Evolutionary conservation across 352 stramenopile species (phyloP).

Genomic region (Phytophthora macrochlamydospora): DNA sequence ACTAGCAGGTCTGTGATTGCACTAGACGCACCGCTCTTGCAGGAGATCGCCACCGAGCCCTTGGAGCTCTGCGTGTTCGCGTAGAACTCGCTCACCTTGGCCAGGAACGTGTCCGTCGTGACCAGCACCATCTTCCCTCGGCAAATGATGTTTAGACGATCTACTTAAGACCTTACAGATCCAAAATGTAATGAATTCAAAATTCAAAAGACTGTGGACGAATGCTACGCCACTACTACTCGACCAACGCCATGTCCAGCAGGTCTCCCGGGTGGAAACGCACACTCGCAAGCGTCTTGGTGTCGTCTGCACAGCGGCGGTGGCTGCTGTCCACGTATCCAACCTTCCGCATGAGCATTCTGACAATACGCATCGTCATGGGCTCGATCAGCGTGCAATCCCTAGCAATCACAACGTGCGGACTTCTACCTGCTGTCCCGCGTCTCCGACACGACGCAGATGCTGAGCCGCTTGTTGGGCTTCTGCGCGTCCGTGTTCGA

Average conservation of each 20-base stretch:
- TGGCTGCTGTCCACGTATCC: conserved; percentile 63
- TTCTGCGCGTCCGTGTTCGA: conserved; percentile 61
- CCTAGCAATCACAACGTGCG: neutral
- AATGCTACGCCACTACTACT: conserved; percentile 25
- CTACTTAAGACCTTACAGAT: neutral
- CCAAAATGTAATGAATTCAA: neutral
- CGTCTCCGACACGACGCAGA: conserved; percentile 65
- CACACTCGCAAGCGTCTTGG: conserved; percentile 67
- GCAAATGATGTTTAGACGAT: too few species aligned
- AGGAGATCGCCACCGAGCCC: conserved; percentile 61
- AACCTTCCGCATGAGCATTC: conserved; percentile 62
- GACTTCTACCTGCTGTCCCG: conserved; percentile 49
- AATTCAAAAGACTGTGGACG: neutral
- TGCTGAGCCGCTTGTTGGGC: conserved; percentile 57
- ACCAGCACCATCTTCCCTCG: conserved; percentile 54
- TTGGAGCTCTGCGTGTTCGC: conserved; percentile 41
- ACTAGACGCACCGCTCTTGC: conserved; percentile 63
- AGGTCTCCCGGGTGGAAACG: conserved; percentile 71
- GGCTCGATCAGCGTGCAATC: too few species aligned
- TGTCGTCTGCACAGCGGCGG: conserved; percentile 55
- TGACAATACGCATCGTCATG: conserved; percentile 13
- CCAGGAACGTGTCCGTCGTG: conserved; percentile 65
- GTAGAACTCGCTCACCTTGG: conserved; percentile 66
- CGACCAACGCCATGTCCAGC: conserved; percentile 66
- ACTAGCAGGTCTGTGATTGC: neutral